phyloP scores from a whole-genome alignment of 1,284 basidiomycete species.

The Xanthoconium separans region DNA sequence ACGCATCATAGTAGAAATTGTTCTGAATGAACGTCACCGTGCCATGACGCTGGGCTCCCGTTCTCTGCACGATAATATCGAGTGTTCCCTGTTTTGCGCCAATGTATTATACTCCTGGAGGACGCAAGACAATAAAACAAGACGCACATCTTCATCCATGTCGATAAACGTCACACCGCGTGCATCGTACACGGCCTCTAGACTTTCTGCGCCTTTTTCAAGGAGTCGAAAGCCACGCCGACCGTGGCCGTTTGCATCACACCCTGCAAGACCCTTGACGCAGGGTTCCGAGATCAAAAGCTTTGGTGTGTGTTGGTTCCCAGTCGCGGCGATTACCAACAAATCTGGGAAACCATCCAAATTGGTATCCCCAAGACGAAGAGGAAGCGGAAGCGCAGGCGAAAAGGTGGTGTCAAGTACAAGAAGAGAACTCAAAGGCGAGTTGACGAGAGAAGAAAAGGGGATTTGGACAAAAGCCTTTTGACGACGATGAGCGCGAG shows the following conservation, averaged over 20 bases:
- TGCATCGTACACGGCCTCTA: conserved; percentile 77
- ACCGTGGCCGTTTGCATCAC: conserved; percentile 44
- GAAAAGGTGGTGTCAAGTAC: conserved; percentile 63
- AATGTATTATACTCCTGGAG: not conserved
- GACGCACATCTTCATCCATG: conserved; percentile 90
- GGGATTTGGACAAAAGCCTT: conserved; percentile 72
- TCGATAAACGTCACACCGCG: conserved; percentile 84
- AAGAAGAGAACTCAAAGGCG: conserved; percentile 54
- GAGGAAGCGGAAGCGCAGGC: conserved; percentile 70
- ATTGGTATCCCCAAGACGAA: conserved; percentile 89
- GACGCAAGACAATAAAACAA: not conserved
- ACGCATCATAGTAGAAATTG: conserved; percentile 98
- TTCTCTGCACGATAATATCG: conserved; percentile 89
- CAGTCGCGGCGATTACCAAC: conserved; percentile 60
- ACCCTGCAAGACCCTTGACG: conserved; percentile 53
- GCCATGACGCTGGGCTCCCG: conserved; percentile 62
- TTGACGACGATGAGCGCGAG: not conserved
- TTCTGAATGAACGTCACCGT: conserved; percentile 89
- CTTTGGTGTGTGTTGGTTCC: conserved; percentile 54
- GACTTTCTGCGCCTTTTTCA: conserved; percentile 59
- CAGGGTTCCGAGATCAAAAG: conserved; percentile 79
- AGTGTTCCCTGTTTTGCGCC: conserved; percentile 73
- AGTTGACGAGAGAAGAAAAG: conserved; percentile 56
- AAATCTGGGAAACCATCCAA: conserved; percentile 96
- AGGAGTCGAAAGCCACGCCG: conserved; percentile 64